A percentile compares a stretch with the other conserved stretches of the same genome.
Conservation (phyloP, 352 stramenopile species). For the Globisporangium megalacanthum region DNA sequence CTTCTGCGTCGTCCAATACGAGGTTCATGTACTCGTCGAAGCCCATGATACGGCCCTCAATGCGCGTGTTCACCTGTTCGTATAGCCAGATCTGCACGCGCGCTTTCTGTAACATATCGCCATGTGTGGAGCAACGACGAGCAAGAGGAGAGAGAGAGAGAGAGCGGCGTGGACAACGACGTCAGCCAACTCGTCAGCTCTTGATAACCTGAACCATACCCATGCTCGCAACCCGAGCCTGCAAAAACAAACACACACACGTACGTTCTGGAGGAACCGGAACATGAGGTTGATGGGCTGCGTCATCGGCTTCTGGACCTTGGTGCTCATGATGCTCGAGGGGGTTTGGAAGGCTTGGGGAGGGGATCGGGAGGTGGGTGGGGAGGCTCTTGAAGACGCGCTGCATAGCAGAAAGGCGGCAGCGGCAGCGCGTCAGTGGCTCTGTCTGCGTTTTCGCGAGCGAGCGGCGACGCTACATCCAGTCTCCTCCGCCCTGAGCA, state of each 20-base stretch:
- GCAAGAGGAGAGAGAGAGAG: neutral
- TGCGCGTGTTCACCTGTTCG: constrained; percentile 97
- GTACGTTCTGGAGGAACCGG: constrained; percentile 95
- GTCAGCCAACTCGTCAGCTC: neutral
- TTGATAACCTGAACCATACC: neutral
- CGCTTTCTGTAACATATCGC: constrained; percentile 70
- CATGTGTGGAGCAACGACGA: neutral
- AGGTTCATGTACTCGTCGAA: constrained; percentile 99
- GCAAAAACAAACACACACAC: constrained; percentile 10
- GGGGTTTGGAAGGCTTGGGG: constrained; percentile 1
- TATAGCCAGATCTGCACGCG: constrained; percentile 99
- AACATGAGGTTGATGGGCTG: constrained; percentile 99
- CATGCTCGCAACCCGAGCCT: neutral
- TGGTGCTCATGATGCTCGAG: constrained; percentile 74
- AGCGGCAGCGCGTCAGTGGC: neutral
- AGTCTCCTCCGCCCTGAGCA: neutral
- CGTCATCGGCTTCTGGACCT: constrained; percentile 99
- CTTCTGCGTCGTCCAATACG: constrained; percentile 97
- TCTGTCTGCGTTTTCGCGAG: too few relatives aligned
- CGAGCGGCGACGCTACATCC: neutral
- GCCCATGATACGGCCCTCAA: constrained; percentile 99
- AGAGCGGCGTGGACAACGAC: neutral
- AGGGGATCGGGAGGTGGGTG: neutral
- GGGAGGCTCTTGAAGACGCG: neutral
- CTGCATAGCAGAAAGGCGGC: neutral